These are phyloP conservation scores for Plasmodium vinckei DNA, from an alignment of 169 alveolate species.

Conservation along the genomic window DNA sequence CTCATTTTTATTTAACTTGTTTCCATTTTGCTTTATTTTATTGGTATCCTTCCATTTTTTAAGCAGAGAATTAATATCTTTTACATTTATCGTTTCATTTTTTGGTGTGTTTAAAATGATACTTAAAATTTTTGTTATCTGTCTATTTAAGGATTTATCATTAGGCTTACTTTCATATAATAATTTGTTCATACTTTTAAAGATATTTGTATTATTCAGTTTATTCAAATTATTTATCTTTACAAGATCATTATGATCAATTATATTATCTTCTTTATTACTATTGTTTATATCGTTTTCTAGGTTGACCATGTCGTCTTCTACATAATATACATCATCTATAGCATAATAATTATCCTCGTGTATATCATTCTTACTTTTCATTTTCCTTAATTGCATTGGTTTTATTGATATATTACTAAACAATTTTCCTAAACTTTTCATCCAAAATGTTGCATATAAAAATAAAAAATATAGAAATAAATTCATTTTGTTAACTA, in stretches of 20 bases:
- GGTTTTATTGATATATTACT: background rate
- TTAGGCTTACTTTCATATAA: constrained; percentile 6
- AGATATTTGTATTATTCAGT: constrained; percentile 4
- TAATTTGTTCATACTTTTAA: constrained; percentile 17
- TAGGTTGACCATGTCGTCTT: background rate
- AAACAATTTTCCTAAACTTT: background rate
- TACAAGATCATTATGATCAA: constrained; percentile 13
- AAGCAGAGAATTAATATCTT: constrained; percentile 52
- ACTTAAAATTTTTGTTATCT: constrained; percentile 35
- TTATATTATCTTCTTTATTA: background rate
- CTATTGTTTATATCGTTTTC: background rate
- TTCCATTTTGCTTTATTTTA: constrained; percentile 14
- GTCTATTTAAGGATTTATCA: constrained; percentile 1
- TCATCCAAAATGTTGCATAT: too few relatives aligned
- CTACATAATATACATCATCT: constrained; percentile 1
- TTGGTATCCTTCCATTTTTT: constrained; percentile 45
- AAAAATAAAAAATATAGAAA: too few relatives aligned
- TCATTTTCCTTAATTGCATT: background rate
- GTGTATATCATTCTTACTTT: background rate
- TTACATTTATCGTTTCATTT: constrained; percentile 30
- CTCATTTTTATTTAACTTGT: constrained; percentile 20
- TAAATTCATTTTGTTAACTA: too few relatives aligned
- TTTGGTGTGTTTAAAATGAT: constrained; percentile 44
- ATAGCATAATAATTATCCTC: background rate
- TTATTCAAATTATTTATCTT: constrained; percentile 40